phyloP scores from a whole-genome alignment of 352 stramenopile genomes.

The Pythium vanterpoolii region DNA sequence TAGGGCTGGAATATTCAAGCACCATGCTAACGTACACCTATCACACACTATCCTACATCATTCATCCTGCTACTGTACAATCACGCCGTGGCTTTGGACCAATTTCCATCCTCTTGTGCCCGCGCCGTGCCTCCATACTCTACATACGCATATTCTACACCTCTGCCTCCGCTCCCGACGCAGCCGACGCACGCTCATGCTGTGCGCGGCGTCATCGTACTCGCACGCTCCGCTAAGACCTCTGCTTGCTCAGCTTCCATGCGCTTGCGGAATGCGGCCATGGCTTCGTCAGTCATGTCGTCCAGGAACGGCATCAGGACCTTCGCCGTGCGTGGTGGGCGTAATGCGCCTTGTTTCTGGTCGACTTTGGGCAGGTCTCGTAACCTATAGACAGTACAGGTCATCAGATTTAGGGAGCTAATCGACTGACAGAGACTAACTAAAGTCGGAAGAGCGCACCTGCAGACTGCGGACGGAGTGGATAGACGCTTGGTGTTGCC shows the following conservation, averaged over 20 bases:
- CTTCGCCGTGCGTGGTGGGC: conserved; percentile 18
- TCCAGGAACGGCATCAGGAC: conserved; percentile 29
- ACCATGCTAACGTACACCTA: background rate
- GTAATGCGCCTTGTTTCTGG: conserved; percentile 9
- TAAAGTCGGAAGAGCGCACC: background rate
- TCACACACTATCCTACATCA: background rate
- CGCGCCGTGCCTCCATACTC: background rate
- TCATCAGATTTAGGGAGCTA: too few species aligned
- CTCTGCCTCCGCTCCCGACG: background rate
- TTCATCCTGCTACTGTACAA: conserved; percentile 7
- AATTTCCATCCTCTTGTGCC: background rate
- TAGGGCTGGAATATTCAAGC: background rate
- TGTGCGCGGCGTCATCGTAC: conserved; percentile 1
- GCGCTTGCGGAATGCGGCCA: conserved; percentile 23
- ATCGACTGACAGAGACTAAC: background rate
- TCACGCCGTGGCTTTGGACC: background rate
- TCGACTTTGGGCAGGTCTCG: conserved; percentile 13
- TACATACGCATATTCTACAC: background rate
- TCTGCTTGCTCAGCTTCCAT: conserved; percentile 20
- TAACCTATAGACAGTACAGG: background rate
- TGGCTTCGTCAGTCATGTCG: conserved; percentile 24
- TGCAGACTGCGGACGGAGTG: background rate
- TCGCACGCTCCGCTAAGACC: background rate
- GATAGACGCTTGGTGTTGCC: background rate
- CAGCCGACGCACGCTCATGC: background rate